Evolutionary conservation across 805 yeast species (phyloP).

Genomic region (Candida andamanensis): DNA sequence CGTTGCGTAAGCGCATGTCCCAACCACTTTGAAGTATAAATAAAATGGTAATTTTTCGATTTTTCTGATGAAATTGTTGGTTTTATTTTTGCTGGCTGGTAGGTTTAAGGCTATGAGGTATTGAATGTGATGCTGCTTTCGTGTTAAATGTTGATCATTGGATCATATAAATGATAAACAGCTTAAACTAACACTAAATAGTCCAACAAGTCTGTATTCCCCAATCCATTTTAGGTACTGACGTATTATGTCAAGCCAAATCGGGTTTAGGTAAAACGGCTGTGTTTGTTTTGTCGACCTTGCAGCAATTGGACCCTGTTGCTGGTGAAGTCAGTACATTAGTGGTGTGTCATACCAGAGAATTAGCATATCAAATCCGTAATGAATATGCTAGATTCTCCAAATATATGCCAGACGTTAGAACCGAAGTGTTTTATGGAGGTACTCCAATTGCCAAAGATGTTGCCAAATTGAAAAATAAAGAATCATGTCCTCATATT

Average conservation of each 20-base stretch:
- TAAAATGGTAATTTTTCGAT: too few relatives aligned
- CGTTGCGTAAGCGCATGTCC: too few relatives aligned
- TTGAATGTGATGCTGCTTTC: too few relatives aligned
- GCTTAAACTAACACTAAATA: slow-evolving; percentile 19
- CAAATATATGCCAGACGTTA: slow-evolving; percentile 96
- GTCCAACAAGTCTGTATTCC: slow-evolving; percentile 99
- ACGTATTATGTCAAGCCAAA: slow-evolving; percentile 97
- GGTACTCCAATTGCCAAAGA: slow-evolving; percentile 86
- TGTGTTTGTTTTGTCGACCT: slow-evolving; percentile 89
- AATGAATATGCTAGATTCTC: slow-evolving; percentile 97
- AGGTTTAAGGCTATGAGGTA: too few relatives aligned
- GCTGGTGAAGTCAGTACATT: slow-evolving; percentile 94
- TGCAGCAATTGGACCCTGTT: slow-evolving; percentile 95
- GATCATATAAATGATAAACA: too few relatives aligned
- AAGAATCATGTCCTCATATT: slow-evolving; percentile 93
- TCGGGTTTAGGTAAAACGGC: slow-evolving; percentile 99
- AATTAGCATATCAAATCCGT: slow-evolving; percentile 95
- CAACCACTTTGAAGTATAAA: too few relatives aligned
- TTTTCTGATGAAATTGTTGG: too few relatives aligned
- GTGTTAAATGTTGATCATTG: too few relatives aligned
- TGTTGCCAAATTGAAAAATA: slow-evolving; percentile 80
- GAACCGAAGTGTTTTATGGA: slow-evolving; percentile 95
- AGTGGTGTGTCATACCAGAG: slow-evolving; percentile 97
- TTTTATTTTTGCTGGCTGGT: too few relatives aligned
- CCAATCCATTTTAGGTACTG: slow-evolving; percentile 95